Evolutionary conservation across 2,329 filamentous ascomycete genomes (phyloP), one percentile per base, ranked within the genome.

Genomic region (Botrytis fragariae): DNA sequence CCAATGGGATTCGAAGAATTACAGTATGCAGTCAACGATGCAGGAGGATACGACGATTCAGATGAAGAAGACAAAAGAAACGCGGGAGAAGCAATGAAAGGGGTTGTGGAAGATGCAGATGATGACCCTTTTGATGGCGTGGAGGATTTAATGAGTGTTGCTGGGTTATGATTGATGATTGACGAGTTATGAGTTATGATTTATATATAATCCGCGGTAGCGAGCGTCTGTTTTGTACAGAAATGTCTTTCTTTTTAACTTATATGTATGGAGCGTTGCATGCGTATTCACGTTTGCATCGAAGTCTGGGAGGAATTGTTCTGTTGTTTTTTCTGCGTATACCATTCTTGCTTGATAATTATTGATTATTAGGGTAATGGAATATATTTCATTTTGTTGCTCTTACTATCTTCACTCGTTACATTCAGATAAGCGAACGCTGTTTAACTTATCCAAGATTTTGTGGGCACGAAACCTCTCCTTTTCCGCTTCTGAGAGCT

Each of bases 61-160:
- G 54, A 61, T 18, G 54, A 51, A 32, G 60, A 64, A 67, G 69
- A 54, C 16, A 63, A 71, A 10, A 29, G 35, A 1, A 51, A 37
- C 7, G 18, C 32, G 5, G 45, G 22, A 20, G 61, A 44, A 25
- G 16, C 32, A 37, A 62, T 35, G 25, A 64, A 42, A 22, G n/a
- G n/a, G 18, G 35, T 54, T 44, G 45, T 54, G 6, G 61, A 39
- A 4, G 60, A 72, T 20, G 61, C 59, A 20, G 60, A 68, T 68
- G 45, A 57, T 25, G 69, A 71, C 10, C 54, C 57, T 25, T 72
- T 67, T 48, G 62, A 67, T n/a, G 70, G 70, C 1, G 62, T 67
- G 16, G 70, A 72, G 29, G 70, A 72, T 72, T 29, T 72, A 57
- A 72, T 72, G 70, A 72, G 54, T 60, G 70, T 72, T 48, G 65